Percentiles rank a stretch among this genome's conserved stretches.
Evolutionary conservation across 768 basidiomycete genomes (phyloP).

Genomic region (Mycena crocata): DNA sequence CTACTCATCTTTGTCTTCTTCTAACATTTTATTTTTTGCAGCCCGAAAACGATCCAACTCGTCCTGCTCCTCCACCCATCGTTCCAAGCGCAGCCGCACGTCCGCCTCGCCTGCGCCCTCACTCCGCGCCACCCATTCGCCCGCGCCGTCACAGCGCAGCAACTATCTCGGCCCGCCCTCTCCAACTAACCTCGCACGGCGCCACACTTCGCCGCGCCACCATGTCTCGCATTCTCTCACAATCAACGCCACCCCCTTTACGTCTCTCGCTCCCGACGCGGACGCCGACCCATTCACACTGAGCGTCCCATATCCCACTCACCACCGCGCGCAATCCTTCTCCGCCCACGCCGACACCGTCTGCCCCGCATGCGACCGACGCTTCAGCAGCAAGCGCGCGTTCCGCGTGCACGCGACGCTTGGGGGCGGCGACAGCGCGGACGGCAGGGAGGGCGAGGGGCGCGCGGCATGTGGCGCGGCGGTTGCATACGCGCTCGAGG

Average conservation of each 20-base stretch:
- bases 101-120: constrained; percentile 11
- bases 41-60: constrained; percentile 25
- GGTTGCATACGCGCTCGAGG: constrained; percentile 31
- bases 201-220: constrained; percentile 29
- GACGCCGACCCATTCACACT: constrained; percentile 8
- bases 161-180: constrained; percentile 28
- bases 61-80: constrained; percentile 15
- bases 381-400: constrained; percentile 24
- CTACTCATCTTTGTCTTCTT: constrained; percentile 2
- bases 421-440: not conserved
- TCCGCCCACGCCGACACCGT: constrained; percentile 3
- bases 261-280: not conserved
- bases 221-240: constrained; percentile 9
- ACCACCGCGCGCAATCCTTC: constrained; percentile 13
- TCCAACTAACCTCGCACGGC: constrained; percentile 18
- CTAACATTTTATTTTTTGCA: not conserved
- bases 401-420: constrained; percentile 27
- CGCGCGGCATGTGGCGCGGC: constrained; percentile 27
- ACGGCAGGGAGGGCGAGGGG: not conserved
- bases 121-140: not conserved
- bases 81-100: constrained; percentile 29
- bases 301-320: not conserved
- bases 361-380: constrained; percentile 32
- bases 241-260: not conserved
- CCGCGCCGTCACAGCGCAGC: not conserved